phyloP scores from a whole-genome alignment of 2,329 filamentous ascomycete genomes.

The Aspergillus sp. region DNA sequence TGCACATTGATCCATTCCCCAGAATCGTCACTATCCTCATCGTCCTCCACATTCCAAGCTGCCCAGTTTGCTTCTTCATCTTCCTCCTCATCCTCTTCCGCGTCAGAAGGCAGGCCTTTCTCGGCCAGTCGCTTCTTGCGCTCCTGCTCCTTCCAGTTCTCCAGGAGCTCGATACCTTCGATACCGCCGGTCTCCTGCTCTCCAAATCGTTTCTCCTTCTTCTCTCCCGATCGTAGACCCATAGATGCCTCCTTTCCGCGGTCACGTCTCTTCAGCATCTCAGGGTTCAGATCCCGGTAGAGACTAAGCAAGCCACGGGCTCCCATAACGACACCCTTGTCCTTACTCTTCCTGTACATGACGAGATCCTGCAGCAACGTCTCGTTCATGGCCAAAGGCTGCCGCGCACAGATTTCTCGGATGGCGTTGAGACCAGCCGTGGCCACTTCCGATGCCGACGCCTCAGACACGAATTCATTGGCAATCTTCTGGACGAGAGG shows the following conservation, averaged over 20 bases:
- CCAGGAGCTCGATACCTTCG: conserved; percentile 86
- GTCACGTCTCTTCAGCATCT: conserved; percentile 84
- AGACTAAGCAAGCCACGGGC: conserved; percentile 87
- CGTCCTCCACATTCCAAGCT: conserved; percentile 63
- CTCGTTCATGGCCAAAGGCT: conserved; percentile 94
- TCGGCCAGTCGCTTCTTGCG: conserved; percentile 69
- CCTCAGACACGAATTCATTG: conserved; percentile 97
- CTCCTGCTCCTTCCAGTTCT: conserved; percentile 92
- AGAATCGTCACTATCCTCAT: conserved; percentile 65
- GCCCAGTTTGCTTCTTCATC: conserved; percentile 59
- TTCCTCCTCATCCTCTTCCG: conserved; percentile 59
- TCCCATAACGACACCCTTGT: conserved; percentile 99
- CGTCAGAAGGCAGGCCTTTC: conserved; percentile 64
- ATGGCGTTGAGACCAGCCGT: conserved; percentile 93
- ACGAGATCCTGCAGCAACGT: conserved; percentile 94
- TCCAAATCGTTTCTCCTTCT: conserved; percentile 76
- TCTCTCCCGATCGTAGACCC: conserved; percentile 71
- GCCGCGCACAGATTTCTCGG: conserved; percentile 86
- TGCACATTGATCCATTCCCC: conserved; percentile 92
- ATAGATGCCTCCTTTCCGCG: conserved; percentile 90
- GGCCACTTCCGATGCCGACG: conserved; percentile 83
- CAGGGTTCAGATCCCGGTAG: conserved; percentile 86
- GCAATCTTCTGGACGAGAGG: conserved; percentile 92
- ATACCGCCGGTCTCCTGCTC: conserved; percentile 79
- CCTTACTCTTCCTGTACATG: conserved; percentile 94